Evolutionary conservation across 2,329 filamentous ascomycete species (phyloP).

Genomic region (Fusarium mexicanum): DNA sequence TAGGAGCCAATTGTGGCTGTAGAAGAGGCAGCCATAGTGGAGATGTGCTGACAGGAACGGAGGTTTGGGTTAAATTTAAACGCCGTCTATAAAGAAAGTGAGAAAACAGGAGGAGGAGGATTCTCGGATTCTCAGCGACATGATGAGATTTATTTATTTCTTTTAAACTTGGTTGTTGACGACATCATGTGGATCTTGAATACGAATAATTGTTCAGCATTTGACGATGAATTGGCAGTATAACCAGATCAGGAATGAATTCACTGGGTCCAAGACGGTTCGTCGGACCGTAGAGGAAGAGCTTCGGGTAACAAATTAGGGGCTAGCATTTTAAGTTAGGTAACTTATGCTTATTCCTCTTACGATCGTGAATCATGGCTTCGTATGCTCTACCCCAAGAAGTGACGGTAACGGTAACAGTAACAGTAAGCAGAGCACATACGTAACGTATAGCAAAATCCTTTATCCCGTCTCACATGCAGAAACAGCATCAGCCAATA

Average conservation of each 20-base stretch:
- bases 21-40: slow-evolving; percentile 24
- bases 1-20: slow-evolving; percentile 33
- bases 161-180: background rate
- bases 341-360: background rate
- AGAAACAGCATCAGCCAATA: background rate
- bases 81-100: background rate
- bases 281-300: slow-evolving; percentile 8
- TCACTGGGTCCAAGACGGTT: background rate
- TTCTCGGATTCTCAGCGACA: background rate
- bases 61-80: slow-evolving; percentile 1
- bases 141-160: background rate
- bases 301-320: slow-evolving; percentile 5
- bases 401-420: background rate
- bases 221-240: slow-evolving; percentile 7
- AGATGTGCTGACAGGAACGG: slow-evolving; percentile 22
- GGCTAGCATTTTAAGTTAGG: background rate
- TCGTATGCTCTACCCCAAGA: background rate
- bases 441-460: background rate
- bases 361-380: background rate
- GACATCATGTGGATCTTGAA: background rate
- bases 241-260: slow-evolving; percentile 15
- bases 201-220: background rate
- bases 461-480: background rate
- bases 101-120: background rate
- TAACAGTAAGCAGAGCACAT: background rate